Evolutionary conservation across 2,329 filamentous ascomycete genomes (phyloP), one percentile per base, ranked within the genome.

Genomic region (Pseudocercospora crystallina): DNA sequence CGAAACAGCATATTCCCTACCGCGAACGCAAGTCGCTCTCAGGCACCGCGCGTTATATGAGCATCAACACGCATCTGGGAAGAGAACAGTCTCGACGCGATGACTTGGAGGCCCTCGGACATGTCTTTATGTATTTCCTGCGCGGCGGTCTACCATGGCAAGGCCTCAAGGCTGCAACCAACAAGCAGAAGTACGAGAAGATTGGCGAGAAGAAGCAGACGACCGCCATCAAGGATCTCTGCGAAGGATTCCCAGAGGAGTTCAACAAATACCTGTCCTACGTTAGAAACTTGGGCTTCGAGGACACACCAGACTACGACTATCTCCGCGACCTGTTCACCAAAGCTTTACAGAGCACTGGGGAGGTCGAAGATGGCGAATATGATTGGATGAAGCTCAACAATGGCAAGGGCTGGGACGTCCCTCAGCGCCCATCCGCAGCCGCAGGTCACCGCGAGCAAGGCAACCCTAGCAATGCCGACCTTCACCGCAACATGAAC

Each of bases 121-220:
- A 86, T 65, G 83, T 86, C 43, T 86, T 86, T 69, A 83, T 86
- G 80, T 86, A 86, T 71, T 85, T 86, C 71, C 72, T 86, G 41
- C 72, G 82, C 53, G 83, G 83, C 37, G 83, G 83, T 49, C 75
- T 86, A 44, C 83, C 83, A 48, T 86, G 83, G 83, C 83, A 86
- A 68, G 83, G 83, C 47, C 71, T 85, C 51, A 61, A 61, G 52
- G 58, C 58, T 26, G 58, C 58, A 11, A 61, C 58, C 15, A 61
- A 61, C 53, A 61, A 61, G 51, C 58, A 99, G 71, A 99, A 99
- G 77, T 99, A 99, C 71, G 94, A 99, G 76, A 97, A 97, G 81
- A 99, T 99, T 73, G 94, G 94, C 39, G 92, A 99, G 80, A 97
- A 99, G 86, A 99, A 99, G 79, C 94, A 97, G 77, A 96, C 92